These are phyloP conservation scores for Spinacia oleracea DNA, from an alignment of 179 eudicot genomes.

Conservation along the genomic window DNA sequence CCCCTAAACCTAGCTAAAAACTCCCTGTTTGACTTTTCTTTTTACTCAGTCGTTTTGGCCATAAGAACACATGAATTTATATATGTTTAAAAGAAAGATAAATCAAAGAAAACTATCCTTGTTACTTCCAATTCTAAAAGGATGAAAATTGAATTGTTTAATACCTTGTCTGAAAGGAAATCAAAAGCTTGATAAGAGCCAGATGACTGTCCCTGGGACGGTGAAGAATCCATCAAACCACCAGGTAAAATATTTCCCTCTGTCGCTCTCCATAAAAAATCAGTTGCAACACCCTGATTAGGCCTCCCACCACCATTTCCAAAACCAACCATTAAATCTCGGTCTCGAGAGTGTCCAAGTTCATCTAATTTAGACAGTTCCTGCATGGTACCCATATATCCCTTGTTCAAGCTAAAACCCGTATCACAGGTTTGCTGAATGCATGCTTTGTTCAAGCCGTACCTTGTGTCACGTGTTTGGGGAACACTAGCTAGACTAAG, in stretches of 20 bases:
- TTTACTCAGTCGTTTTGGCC: background rate
- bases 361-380: slow-evolving; percentile 49
- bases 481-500: slow-evolving; percentile 53
- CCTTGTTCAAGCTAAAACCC: slow-evolving; percentile 49
- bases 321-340: slow-evolving; percentile 66
- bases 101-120: background rate
- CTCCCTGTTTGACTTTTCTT: background rate
- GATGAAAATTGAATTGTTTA: background rate
- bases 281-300: slow-evolving; percentile 46
- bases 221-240: slow-evolving; percentile 51
- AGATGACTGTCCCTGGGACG: slow-evolving; percentile 57
- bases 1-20: background rate
- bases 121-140: background rate
- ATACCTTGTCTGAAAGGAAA: slow-evolving; percentile 69
- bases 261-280: slow-evolving; percentile 57
- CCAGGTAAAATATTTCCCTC: slow-evolving; percentile 49
- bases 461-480: slow-evolving; percentile 44
- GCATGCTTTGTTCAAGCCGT: slow-evolving; percentile 48
- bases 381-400: slow-evolving; percentile 46
- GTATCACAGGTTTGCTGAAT: slow-evolving; percentile 39
- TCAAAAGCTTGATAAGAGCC: slow-evolving; percentile 53
- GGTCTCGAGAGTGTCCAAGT: slow-evolving; percentile 46
- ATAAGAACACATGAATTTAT: background rate
- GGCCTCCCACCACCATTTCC: slow-evolving; percentile 45
- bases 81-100: background rate